These are phyloP conservation scores for Teratosphaeria epicoccoides DNA, from an alignment of 2,329 filamentous ascomycete species.

Conservation along the genomic window DNA sequence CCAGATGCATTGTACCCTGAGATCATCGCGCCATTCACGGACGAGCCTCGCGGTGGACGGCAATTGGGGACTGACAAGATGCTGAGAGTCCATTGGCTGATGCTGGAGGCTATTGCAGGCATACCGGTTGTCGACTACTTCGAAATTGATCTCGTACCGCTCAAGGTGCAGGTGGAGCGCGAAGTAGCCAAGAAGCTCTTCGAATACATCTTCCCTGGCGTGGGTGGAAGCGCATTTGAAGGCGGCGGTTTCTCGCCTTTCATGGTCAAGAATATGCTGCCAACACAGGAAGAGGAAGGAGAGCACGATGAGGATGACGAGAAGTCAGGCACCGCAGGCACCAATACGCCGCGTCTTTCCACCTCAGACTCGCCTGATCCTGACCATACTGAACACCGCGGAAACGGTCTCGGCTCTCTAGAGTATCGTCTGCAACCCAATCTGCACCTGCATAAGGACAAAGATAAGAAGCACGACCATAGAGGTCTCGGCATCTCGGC, in stretches of 20 bases:
- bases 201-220: constrained; percentile 91
- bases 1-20: constrained; percentile 87
- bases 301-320: constrained; percentile 33
- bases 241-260: constrained; percentile 53
- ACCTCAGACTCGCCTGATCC: constrained; percentile 3
- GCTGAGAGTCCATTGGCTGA: constrained; percentile 92
- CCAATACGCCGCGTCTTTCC: constrained; percentile 1
- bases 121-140: constrained; percentile 97
- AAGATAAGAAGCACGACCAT: constrained; percentile 18
- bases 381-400: constrained; percentile 45
- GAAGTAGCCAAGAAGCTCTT: constrained; percentile 89
- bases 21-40: constrained; percentile 84
- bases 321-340: constrained; percentile 18
- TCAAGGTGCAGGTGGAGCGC: constrained; percentile 86
- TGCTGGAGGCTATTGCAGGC: constrained; percentile 94
- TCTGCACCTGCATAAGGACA: constrained; percentile 42
- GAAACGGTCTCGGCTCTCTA: constrained; percentile 59
- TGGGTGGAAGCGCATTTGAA: constrained; percentile 43
- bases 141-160: constrained; percentile 82
- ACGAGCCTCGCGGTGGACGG: constrained; percentile 46
- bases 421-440: constrained; percentile 78
- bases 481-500: constrained; percentile 24
- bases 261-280: constrained; percentile 43
- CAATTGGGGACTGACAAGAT: constrained; percentile 66
- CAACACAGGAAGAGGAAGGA: constrained; percentile 36